A percentile compares a stretch with the other conserved stretches of the same genome.
Conservation (phyloP, 202 grass and related monocot species). For the Musa balbisiana region DNA sequence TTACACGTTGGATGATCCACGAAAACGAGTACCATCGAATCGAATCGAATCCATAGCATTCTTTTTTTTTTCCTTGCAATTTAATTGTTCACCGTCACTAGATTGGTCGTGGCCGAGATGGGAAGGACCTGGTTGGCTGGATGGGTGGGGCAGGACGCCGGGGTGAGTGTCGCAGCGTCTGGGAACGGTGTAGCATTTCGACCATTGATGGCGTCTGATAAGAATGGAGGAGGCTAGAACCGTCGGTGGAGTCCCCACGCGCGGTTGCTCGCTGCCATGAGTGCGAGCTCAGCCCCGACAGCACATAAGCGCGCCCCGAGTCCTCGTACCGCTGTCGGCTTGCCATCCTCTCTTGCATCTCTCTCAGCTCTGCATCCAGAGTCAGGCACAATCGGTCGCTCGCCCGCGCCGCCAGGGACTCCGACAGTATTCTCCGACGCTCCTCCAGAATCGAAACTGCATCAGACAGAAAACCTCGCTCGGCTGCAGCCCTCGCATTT, state of each 20-base stretch:
- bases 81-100: neutral
- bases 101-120: neutral
- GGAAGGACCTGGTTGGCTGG: slow-evolving; percentile 20
- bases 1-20: neutral
- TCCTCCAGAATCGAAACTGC: slow-evolving; percentile 63
- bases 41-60: neutral
- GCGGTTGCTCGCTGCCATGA: slow-evolving; percentile 80
- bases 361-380: slow-evolving; percentile 53
- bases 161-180: slow-evolving; percentile 33
- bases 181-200: slow-evolving; percentile 79
- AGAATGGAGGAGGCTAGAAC: slow-evolving; percentile 44
- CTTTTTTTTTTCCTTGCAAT: neutral
- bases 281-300: slow-evolving; percentile 78
- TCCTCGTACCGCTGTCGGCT: slow-evolving; percentile 62
- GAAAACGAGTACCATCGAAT: neutral
- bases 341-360: slow-evolving; percentile 87
- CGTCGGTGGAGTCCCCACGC: slow-evolving; percentile 69
- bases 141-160: neutral
- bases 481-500: slow-evolving; percentile 46
- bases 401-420: slow-evolving; percentile 33
- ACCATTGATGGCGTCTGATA: slow-evolving; percentile 96
- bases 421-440: slow-evolving; percentile 31
- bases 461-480: slow-evolving; percentile 41
- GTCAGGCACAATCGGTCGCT: slow-evolving; percentile 50
- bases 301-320: slow-evolving; percentile 71